Base-by-base conservation (phyloP, 768 basidiomycete genomes). In the Terana coerulea region DNA sequence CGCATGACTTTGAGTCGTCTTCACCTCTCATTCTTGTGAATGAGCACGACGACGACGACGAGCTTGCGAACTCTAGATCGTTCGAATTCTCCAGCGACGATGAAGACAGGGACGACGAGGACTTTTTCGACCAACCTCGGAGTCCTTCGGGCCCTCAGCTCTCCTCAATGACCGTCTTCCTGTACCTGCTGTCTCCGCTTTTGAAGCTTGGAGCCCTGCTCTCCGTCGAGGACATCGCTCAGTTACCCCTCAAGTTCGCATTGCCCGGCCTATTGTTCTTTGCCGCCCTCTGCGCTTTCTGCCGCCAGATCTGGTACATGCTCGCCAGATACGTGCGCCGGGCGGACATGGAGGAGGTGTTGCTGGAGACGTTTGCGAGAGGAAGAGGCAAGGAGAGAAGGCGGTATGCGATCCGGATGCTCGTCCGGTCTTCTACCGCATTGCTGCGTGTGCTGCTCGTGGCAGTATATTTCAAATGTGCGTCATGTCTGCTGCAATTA, bases 251-350 rank as follows among this genome's bases (percentile, higher is more conserved):
- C 34, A 73, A 75, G 59, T 70, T 75, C 25, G 72, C 75, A 3
- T 67, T 88, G 25, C 68, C 79, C 25, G 66, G 71, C 1, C 64
- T 88, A 2, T 40, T 81, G 28, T 58, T 75, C 25, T 81, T 81
- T 51, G 81, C 82, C n/a, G 57, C 74, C 30, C 67, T 85, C 12
- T 76, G 86, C 6, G 76, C 75, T 28, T 79, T 86, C 55, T 74
- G 81, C 33, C 71, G 84, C 45, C 85, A 87, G 57, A 68, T 90
- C 43, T 86, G 84, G 82, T 88, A 86, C 68, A 78, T 88, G 73
- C 76, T 90, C n/a, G 80, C 83, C 39, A 75, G 83, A 28, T 87
- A 90, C 64, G 71, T 86, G 39, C 78, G 80, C 58, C 78, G 79
- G 64, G 73, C 76, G 28, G 80, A 86, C 54, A 64, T 83, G 31